Conservation (phyloP, 2,329 filamentous ascomycete genomes). For the Pezicula neosporulosa region DNA sequence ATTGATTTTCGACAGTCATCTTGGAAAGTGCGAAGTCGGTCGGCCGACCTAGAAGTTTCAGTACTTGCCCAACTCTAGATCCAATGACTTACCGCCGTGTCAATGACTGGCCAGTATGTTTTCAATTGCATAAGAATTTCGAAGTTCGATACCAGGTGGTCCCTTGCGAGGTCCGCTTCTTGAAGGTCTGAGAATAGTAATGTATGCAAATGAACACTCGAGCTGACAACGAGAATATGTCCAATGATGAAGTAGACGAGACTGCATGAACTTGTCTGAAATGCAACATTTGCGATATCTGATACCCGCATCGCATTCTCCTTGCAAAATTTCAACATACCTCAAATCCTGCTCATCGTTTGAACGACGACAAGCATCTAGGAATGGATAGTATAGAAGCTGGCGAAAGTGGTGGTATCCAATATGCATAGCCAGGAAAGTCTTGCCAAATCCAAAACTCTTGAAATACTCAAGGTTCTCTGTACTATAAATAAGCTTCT, state of each 20-base stretch:
- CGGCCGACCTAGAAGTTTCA: constrained; percentile 15
- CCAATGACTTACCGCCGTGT: constrained; percentile 23
- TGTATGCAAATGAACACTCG: constrained; percentile 30
- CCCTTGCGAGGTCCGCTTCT: constrained; percentile 22
- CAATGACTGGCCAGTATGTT: constrained; percentile 31
- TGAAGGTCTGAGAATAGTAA: constrained; percentile 26
- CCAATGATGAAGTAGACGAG: constrained; percentile 32
- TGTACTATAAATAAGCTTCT: constrained; percentile 30
- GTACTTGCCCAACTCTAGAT: not conserved
- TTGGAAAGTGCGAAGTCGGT: constrained; percentile 36
- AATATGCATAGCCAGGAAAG: constrained; percentile 40
- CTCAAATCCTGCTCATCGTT: not conserved
- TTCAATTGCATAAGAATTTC: constrained; percentile 27
- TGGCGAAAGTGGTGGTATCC: constrained; percentile 42
- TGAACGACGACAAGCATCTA: constrained; percentile 32
- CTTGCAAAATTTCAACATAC: constrained; percentile 28
- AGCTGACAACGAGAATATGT: constrained; percentile 31
- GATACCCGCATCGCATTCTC: constrained; percentile 32
- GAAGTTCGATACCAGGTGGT: constrained; percentile 27
- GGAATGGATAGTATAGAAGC: constrained; percentile 43
- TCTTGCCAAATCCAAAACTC: constrained; percentile 33
- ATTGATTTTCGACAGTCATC: constrained; percentile 32
- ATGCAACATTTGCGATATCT: constrained; percentile 22
- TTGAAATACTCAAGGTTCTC: constrained; percentile 34
- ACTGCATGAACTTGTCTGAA: constrained; percentile 30